Evolutionary conservation across 495 filamentous ascomycete species (phyloP).

Genomic region (Penicillium silybi): DNA sequence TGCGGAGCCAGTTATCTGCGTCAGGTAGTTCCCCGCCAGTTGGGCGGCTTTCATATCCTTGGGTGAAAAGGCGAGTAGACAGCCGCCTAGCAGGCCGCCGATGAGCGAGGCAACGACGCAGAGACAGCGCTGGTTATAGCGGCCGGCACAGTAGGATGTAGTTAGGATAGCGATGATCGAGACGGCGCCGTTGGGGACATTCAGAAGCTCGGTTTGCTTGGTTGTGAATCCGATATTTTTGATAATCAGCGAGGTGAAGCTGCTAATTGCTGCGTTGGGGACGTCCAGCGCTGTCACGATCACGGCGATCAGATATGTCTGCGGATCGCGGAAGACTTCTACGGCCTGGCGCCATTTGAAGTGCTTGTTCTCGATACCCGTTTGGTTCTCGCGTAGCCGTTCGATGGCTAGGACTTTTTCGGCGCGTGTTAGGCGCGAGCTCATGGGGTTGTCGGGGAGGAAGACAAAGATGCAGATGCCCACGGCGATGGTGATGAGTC

Average conservation of each 20-base stretch:
- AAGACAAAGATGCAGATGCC: slow-evolving; percentile 33
- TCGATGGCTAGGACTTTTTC: slow-evolving; percentile 52
- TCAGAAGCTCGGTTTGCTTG: slow-evolving; percentile 54
- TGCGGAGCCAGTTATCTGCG: slow-evolving; percentile 35
- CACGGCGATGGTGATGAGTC: slow-evolving; percentile 31
- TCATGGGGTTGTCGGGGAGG: slow-evolving; percentile 50
- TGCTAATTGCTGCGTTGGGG: slow-evolving; percentile 26
- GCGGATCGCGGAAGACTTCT: slow-evolving; percentile 31
- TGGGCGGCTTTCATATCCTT: slow-evolving; percentile 27
- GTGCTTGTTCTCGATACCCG: slow-evolving; percentile 53
- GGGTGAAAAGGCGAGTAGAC: slow-evolving; percentile 55
- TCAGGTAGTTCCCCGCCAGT: slow-evolving; percentile 38
- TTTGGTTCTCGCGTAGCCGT: slow-evolving; percentile 50
- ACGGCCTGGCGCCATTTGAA: slow-evolving; percentile 49
- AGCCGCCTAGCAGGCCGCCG: slow-evolving; percentile 50
- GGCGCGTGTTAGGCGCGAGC: slow-evolving; percentile 38
- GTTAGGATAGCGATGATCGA: slow-evolving; percentile 52
- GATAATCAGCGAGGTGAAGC: slow-evolving; percentile 44
- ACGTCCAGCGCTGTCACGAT: slow-evolving; percentile 24
- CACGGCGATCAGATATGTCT: slow-evolving; percentile 32
- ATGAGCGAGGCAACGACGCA: slow-evolving; percentile 35
- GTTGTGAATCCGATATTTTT: slow-evolving; percentile 54
- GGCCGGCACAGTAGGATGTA: slow-evolving; percentile 38
- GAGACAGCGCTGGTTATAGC: slow-evolving; percentile 48
- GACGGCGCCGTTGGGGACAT: slow-evolving; percentile 59